phyloP scores from a whole-genome alignment of 805 yeast species.

The Saccharomycopsis olivae region DNA sequence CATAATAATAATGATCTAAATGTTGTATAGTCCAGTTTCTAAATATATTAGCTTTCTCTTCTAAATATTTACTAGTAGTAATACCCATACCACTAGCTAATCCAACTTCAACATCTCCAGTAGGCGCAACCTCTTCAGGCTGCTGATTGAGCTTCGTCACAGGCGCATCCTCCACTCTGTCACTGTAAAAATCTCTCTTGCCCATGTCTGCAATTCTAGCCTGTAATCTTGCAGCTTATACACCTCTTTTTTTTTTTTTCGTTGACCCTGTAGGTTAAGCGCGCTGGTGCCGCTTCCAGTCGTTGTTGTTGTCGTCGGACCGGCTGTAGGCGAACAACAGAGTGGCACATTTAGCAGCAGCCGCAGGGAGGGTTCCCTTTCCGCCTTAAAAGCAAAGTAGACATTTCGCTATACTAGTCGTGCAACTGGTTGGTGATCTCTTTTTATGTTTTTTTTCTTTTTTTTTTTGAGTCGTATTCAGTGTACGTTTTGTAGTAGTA shows the following conservation, averaged over 20 bases:
- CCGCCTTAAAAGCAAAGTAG: too few relatives aligned
- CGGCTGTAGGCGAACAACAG: too few relatives aligned
- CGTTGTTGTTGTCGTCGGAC: too few relatives aligned
- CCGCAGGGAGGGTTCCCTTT: too few relatives aligned
- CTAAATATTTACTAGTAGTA: constrained; percentile 37
- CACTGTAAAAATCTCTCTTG: neutral
- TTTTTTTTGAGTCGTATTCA: too few relatives aligned
- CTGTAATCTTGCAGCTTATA: neutral
- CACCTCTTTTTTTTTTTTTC: neutral
- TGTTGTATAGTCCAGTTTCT: constrained; percentile 32
- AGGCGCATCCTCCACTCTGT: neutral
- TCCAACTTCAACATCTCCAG: constrained; percentile 21
- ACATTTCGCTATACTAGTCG: too few relatives aligned
- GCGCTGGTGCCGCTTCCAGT: too few relatives aligned
- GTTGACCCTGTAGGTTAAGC: too few relatives aligned
- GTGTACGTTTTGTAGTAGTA: too few relatives aligned
- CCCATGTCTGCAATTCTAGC: neutral
- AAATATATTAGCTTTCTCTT: constrained; percentile 30
- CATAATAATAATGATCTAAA: constrained; percentile 31
- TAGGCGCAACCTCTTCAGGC: neutral
- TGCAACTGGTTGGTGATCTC: too few relatives aligned
- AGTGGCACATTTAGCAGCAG: too few relatives aligned
- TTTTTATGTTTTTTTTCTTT: too few relatives aligned
- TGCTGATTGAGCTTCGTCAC: neutral
- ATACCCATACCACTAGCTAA: constrained; percentile 46